Base-by-base conservation (phyloP, 75 land plant genomes). In the Ceratopteris richardii region DNA sequence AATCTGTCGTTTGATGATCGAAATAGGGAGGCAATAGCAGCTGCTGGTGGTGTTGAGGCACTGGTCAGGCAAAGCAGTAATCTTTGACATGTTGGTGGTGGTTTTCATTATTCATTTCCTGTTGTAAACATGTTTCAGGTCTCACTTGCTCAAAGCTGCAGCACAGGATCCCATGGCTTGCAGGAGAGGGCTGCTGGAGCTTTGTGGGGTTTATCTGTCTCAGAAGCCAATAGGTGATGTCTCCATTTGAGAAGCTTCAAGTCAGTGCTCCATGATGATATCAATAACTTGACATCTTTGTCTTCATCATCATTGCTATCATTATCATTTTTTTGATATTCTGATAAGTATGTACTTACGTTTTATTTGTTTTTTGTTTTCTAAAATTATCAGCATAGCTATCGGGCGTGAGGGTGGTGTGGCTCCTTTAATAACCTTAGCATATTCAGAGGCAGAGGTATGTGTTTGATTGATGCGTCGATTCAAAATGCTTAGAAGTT, bases 141-240 rank as follows among this genome's bases (percentile, higher is more conserved):
- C 44, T 77, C 84, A 29, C 80, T 95, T 60, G 99, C 99, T n/a
- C 85, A 82, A 57, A 66, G 80, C n/a, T 95, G 96, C 70, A 57
- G 91, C 60, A 86, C 71, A 84, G 85, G 88, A 37, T 86, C 99
- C 26, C 94, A 80, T 51, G 99, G 99, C 51, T 84, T 95, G 63
- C 96, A 95, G 54, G 99, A 95, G 58, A 90, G 99, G 68, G 96
- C 99, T 61, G 99, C 99, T 39, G 99, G 99, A 62, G 99, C 99
- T 64, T 77, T 95, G n/a, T 95, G 99, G 99, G 99, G 99, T 18
- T 72, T 95, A 37, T 95, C 99, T 42, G 99, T 95, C 0, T 95
- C 99, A 30, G 99, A 95, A 76, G 88, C 82, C 1, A 95, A 95
- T 62, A 89, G 98, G 98, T 93, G 62, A 51, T 53, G 18, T 29